phyloP scores from a whole-genome alignment of 177 flowering plant genomes.

The Tripterygium wilfordii region DNA sequence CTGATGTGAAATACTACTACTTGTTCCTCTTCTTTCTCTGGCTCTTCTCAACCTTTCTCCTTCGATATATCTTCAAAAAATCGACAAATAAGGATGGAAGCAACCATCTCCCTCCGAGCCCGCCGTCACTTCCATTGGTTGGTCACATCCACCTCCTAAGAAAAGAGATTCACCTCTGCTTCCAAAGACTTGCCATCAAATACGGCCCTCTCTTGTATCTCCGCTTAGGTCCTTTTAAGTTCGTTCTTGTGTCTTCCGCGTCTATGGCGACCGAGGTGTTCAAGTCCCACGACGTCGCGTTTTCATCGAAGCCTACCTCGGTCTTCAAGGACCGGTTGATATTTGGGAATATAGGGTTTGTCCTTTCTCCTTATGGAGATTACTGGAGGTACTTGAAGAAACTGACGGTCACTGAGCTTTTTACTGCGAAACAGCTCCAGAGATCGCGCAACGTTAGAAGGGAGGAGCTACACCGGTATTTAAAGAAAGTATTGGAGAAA shows the following conservation, averaged over 20 bases:
- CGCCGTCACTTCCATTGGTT: neutral
- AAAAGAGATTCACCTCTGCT: neutral
- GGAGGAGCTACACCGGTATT: neutral
- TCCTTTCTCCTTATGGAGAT: conserved; percentile 2
- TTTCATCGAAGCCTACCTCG: neutral
- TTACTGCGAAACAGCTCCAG: neutral
- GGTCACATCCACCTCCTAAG: conserved; percentile 6
- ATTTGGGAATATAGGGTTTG: neutral
- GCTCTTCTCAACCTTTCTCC: neutral
- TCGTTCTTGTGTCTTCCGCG: conserved; percentile 5
- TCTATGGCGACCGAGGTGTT: conserved; percentile 6
- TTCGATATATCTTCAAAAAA: neutral
- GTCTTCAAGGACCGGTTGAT: neutral
- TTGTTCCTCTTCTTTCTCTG: neutral
- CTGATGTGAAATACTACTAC: too few relatives aligned
- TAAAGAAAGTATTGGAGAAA: neutral
- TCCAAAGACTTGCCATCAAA: neutral
- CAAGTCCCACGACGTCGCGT: conserved; percentile 1
- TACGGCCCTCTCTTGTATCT: conserved; percentile 8
- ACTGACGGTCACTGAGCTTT: neutral
- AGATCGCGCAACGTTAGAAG: neutral
- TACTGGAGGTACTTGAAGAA: conserved; percentile 11
- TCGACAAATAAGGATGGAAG: neutral
- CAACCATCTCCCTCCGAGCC: conserved; percentile 2
- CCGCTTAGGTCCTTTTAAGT: neutral